Evolutionary conservation across 1,284 basidiomycete species (phyloP).

Genomic region (Anthracocystis panici-leucophaei): DNA sequence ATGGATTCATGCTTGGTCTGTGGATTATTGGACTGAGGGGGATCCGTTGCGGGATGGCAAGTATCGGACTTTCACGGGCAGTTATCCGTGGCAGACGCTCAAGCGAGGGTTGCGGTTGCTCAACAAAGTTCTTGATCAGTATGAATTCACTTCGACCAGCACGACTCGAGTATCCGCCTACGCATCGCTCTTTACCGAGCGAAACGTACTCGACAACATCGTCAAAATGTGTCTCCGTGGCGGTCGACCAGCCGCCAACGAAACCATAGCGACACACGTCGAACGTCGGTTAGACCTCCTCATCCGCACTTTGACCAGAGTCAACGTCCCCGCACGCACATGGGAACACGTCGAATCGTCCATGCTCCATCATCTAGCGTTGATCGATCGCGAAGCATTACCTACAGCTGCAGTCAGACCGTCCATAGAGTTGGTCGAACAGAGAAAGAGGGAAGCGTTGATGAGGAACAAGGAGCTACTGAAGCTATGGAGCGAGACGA

Average conservation of each 20-base stretch:
- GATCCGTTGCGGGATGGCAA: neutral
- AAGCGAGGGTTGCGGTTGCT: constrained; percentile 21
- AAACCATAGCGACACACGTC: constrained; percentile 17
- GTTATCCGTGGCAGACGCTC: constrained; percentile 39
- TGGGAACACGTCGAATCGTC: constrained; percentile 28
- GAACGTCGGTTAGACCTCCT: constrained; percentile 12
- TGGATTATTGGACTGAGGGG: constrained; percentile 10
- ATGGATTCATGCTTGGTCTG: constrained; percentile 33
- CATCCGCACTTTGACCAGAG: constrained; percentile 16
- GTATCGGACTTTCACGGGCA: constrained; percentile 15
- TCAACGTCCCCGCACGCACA: constrained; percentile 11
- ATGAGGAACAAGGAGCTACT: constrained; percentile 6
- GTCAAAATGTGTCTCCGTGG: constrained; percentile 22
- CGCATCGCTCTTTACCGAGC: constrained; percentile 8
- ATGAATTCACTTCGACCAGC: neutral
- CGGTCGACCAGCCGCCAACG: constrained; percentile 3
- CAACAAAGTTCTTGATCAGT: constrained; percentile 19
- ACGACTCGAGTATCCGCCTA: neutral
- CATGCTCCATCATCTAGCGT: constrained; percentile 18
- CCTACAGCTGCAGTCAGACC: constrained; percentile 15
- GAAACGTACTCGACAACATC: constrained; percentile 9
- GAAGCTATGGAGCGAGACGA: neutral
- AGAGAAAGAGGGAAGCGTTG: constrained; percentile 11
- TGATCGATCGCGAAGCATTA: constrained; percentile 14
- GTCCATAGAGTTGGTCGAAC: constrained; percentile 19